Evolutionary conservation across 495 filamentous ascomycete species (phyloP).

Genomic region (Neurospora pannonica): DNA sequence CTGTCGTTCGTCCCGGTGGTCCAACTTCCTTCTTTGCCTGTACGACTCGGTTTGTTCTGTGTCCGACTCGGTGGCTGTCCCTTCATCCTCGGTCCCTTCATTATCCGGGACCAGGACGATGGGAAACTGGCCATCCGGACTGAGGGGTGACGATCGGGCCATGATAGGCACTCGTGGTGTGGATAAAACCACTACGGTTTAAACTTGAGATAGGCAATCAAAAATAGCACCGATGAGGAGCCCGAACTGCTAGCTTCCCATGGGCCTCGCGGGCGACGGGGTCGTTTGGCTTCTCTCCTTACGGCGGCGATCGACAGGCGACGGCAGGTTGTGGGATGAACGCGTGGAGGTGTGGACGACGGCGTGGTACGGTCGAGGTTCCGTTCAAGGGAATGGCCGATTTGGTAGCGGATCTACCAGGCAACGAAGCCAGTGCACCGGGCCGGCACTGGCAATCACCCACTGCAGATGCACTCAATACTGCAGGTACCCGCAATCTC

Average conservation of each 20-base stretch:
- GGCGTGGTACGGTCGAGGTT: background rate
- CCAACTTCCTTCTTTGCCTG: background rate
- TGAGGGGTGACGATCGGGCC: background rate
- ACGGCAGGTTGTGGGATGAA: background rate
- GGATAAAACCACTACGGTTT: background rate
- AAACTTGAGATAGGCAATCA: background rate
- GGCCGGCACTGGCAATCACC: background rate
- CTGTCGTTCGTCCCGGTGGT: background rate
- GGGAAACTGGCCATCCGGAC: conserved; percentile 14
- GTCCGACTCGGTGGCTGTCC: conserved; percentile 2
- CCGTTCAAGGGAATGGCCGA: background rate
- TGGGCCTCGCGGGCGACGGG: background rate
- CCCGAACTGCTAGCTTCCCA: background rate
- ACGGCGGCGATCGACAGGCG: background rate
- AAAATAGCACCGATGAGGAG: background rate
- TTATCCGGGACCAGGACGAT: conserved; percentile 14
- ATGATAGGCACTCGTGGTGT: background rate
- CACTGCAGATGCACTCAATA: background rate
- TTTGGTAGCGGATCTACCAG: background rate
- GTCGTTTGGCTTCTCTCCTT: background rate
- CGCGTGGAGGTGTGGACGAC: background rate
- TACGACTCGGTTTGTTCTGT: conserved; percentile 5
- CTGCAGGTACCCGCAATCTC: background rate
- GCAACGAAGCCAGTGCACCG: background rate
- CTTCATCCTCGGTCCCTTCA: conserved; percentile 1